A percentile compares a stretch with the other conserved stretches of the same genome.
These are phyloP conservation scores for Papiliotrema terrestris DNA, from an alignment of 1,284 basidiomycete genomes.

Conservation along the genomic window DNA sequence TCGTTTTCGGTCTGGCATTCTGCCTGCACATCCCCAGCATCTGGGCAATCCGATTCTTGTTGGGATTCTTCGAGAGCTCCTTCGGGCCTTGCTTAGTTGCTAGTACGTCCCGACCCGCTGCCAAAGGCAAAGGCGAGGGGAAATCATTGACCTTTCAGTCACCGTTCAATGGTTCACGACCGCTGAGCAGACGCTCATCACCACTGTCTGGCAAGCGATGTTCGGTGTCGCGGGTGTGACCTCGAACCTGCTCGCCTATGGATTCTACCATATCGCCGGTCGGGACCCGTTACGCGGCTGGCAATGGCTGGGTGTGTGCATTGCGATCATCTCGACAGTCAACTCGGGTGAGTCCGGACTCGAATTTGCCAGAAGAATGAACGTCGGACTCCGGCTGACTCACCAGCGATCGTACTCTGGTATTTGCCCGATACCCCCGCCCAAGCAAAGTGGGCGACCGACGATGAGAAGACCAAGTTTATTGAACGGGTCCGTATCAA, in stretches of 20 bases:
- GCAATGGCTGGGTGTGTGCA: slow-evolving; percentile 32
- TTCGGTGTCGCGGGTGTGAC: slow-evolving; percentile 4
- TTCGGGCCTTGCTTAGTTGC: slow-evolving; percentile 28
- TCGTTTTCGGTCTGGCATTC: slow-evolving; percentile 66
- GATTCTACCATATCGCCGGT: slow-evolving; percentile 26
- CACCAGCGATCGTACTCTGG: slow-evolving; percentile 17
- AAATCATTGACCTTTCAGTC: neutral
- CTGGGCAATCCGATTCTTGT: slow-evolving; percentile 21
- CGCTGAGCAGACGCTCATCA: slow-evolving; percentile 12
- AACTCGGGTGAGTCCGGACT: slow-evolving; percentile 12
- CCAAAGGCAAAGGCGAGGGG: neutral
- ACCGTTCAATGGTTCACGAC: slow-evolving; percentile 20
- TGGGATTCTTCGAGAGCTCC: slow-evolving; percentile 34
- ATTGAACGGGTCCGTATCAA: slow-evolving; percentile 36
- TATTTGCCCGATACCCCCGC: slow-evolving; percentile 32
- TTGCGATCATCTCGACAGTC: slow-evolving; percentile 20
- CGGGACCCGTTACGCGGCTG: slow-evolving; percentile 18
- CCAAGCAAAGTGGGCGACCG: slow-evolving; percentile 25
- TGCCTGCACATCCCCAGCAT: slow-evolving; percentile 63
- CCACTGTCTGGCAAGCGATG: slow-evolving; percentile 18
- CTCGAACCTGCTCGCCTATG: slow-evolving; percentile 10
- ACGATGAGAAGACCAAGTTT: slow-evolving; percentile 27
- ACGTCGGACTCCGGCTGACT: too few species aligned
- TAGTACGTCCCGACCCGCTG: slow-evolving; percentile 4
- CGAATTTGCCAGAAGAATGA: too few species aligned